phyloP scores from a whole-genome alignment of 164 flowering plant species.

The Aristolochia fimbriata region DNA sequence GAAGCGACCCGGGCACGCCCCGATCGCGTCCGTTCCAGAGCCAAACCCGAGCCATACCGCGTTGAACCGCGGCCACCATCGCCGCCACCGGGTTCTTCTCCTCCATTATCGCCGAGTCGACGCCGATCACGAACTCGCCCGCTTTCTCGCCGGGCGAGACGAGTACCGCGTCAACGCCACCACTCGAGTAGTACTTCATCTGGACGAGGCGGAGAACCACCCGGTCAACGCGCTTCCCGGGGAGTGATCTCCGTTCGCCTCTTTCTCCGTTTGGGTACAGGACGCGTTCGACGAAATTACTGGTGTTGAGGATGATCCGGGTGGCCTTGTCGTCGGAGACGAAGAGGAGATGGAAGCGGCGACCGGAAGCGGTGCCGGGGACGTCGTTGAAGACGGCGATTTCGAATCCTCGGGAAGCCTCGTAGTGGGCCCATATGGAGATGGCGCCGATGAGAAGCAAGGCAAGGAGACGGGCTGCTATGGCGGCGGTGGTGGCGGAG shows the following conservation, averaged over 20 bases:
- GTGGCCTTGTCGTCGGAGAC: slow-evolving; percentile 41
- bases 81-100: slow-evolving; percentile 8
- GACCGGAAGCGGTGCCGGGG: slow-evolving; percentile 16
- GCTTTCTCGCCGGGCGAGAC: background rate
- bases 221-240: slow-evolving; percentile 21
- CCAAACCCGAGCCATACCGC: slow-evolving; percentile 45
- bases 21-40: slow-evolving; percentile 19
- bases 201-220: slow-evolving; percentile 23
- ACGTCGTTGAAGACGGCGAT: slow-evolving; percentile 30
- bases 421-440: slow-evolving; percentile 44
- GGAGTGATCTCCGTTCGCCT: background rate
- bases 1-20: slow-evolving; percentile 20
- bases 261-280: slow-evolving; percentile 19
- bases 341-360: slow-evolving; percentile 32
- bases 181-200: slow-evolving; percentile 4
- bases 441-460: slow-evolving; percentile 19
- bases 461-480: slow-evolving; percentile 17
- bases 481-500: slow-evolving; percentile 2
- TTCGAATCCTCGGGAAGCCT: slow-evolving; percentile 49
- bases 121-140: slow-evolving; percentile 14
- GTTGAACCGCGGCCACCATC: slow-evolving; percentile 20
- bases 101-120: slow-evolving; percentile 24
- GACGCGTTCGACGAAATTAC: slow-evolving; percentile 21
- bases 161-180: slow-evolving; percentile 1
- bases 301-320: slow-evolving; percentile 28